Base-by-base conservation (phyloP, 306 rosid species). In the Prinsepia uniflora region DNA sequence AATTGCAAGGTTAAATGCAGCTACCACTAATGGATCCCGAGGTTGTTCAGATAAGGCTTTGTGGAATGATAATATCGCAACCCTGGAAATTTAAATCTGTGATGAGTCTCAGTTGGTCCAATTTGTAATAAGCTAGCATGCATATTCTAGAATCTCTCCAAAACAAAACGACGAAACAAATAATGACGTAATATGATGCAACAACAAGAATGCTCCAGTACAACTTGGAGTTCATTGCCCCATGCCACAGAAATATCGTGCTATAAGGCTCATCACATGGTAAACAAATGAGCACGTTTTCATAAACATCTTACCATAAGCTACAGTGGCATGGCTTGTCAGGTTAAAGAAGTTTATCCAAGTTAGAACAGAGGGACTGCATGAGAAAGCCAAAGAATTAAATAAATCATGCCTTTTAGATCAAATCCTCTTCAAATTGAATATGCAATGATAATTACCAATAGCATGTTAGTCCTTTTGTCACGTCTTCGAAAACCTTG, bases 291-390 rank as follows among this genome's bases (percentile, higher is more conserved):
- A 70, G 24, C 41, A 53, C 40, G 13, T 63, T 24, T 53, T 17
- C 8, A 12, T 49, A 65, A 65, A 59, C 67, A 65, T 75, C 90
- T 88, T 87, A 90, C 97, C 97, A 93, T 83, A 93, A 88, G 88
- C 96, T 80, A 82, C 89, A 76, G 70, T 93, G 96, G 75, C 98
- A 93, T 34, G 97, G 97, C 57, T 74, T 82, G 79, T 93, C 75
- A 57, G 94, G 97, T 43, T 92, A 91, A 81, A 93, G 68, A 83
- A 90, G 90, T 78, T 83, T 88, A 77, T 93, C 97, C 93, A 90
- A 69, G 79, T 87, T 88, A 73, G 86, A 88, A 82, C 87, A 87
- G 56, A 90, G 82, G 67, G 92, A 85, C 98, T 88, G 97, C 82
- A 90, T 14, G 79, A 19, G 8, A 79, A 86, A 61, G 71, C 69